Evolutionary conservation across 208 protist genomes (phyloP), one percentile per base, ranked within the genome.

Genomic region (Naegleria fowleri): DNA sequence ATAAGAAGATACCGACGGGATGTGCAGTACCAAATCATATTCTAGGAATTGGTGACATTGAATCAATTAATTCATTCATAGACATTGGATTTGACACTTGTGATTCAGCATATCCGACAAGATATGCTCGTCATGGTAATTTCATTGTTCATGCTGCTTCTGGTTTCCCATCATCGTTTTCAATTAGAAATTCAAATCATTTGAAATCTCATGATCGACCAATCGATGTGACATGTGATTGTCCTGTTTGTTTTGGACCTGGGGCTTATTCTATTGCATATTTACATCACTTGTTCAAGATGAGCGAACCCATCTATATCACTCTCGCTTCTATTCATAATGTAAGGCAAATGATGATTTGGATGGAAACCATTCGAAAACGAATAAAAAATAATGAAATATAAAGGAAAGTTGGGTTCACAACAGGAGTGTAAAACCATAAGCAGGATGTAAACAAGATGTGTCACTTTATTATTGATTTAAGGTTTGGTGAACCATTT

Each of bases 211-310:
- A 67, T 5, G 29, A 43, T 76, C 13, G 13, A 29, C 6, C 19
- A 43, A 51, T 91, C 51, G 90, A 91, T 76, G 22, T 5, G 13
- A 41, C 15, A 33, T 91, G 90, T 36, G 33, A 67, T 41, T 91
- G 90, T 83, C 55, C 51, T 25, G 13, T 33, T 58, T 91, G 90
- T 76, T 39, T 0, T 39, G 55, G 55, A 4, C 55, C 55, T 29
- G 33, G 75, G 9, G 15, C 39, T 48, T 75, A 86, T 25, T 58
- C 84, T 29, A 33, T 67, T 4, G 9, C 51, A 22, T 91, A 91
- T 83, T 43, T 91, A 13, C 90, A 91, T 76, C 90, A 91, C 43
- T 48, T 91, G 51, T 88, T 48, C 58, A 91, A 91, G 36, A 83
- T 83, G 48, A 16, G 38, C 19, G 90, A 91, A n/a, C 51, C 90